Evolutionary conservation across 129 eudicot species (phyloP).

Genomic region (Ambrosia trifida): DNA sequence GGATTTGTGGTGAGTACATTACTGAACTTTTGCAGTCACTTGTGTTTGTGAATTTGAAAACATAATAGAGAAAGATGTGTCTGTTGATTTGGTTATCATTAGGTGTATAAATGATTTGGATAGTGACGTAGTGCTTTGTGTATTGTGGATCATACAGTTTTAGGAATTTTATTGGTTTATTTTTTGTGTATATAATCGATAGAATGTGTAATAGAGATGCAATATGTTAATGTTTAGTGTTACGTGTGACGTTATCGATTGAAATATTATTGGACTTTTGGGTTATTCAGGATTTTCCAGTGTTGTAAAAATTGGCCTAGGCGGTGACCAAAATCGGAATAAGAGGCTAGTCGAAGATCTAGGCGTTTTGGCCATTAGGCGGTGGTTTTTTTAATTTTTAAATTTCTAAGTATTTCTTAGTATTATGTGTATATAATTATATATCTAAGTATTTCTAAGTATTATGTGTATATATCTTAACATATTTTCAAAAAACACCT

Average conservation of each 20-base stretch:
- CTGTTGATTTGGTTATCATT: slow-evolving; percentile 9
- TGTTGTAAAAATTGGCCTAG: too few relatives aligned
- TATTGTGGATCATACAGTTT: background rate
- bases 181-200: background rate
- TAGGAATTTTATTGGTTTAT: slow-evolving; percentile 3
- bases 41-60: too few relatives aligned
- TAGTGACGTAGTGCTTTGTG: background rate
- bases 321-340: too few relatives aligned
- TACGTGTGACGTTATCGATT: background rate
- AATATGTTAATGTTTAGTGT: background rate
- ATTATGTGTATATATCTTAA: too few relatives aligned
- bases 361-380: too few relatives aligned
- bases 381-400: too few relatives aligned
- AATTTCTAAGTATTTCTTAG: too few relatives aligned
- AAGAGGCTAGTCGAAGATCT: too few relatives aligned
- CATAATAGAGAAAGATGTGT: background rate
- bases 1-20: slow-evolving; percentile 73
- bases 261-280: background rate
- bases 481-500: too few relatives aligned
- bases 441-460: too few relatives aligned
- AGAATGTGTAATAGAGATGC: background rate
- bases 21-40: too few relatives aligned
- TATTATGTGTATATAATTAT: too few relatives aligned
- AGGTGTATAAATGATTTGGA: slow-evolving; percentile 8
- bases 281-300: background rate